These are phyloP conservation scores for Pythium pectinolyticum DNA, from an alignment of 352 stramenopile genomes.

Conservation along the genomic window DNA sequence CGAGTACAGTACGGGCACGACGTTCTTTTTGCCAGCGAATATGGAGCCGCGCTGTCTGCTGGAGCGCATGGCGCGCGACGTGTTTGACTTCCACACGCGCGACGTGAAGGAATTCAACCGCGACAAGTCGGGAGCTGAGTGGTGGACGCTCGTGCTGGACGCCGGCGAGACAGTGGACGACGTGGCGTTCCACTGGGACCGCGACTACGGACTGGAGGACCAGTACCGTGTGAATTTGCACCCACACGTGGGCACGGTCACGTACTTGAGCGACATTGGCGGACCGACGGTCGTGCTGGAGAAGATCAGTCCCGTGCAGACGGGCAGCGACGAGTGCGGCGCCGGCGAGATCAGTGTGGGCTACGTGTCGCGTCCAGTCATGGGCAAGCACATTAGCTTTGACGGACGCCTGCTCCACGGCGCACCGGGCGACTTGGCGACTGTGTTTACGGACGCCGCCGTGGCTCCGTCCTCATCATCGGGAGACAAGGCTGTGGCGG, in stretches of 20 bases:
- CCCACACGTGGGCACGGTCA: slow-evolving; percentile 69
- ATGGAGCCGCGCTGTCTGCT: slow-evolving; percentile 56
- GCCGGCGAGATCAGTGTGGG: slow-evolving; percentile 33
- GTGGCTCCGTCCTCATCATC: too few relatives aligned
- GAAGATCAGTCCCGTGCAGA: slow-evolving; percentile 36
- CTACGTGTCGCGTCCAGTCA: slow-evolving; percentile 33
- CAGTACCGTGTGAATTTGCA: slow-evolving; percentile 76
- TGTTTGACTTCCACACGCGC: slow-evolving; percentile 77
- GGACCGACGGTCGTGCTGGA: slow-evolving; percentile 52
- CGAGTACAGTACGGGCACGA: slow-evolving; percentile 57
- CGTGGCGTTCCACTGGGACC: slow-evolving; percentile 90
- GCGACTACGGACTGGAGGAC: slow-evolving; percentile 85
- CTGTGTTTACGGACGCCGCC: slow-evolving; percentile 25
- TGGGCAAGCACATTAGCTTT: slow-evolving; percentile 77
- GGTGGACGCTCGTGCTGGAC: slow-evolving; percentile 85
- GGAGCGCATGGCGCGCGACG: slow-evolving; percentile 68
- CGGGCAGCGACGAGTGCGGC: slow-evolving; percentile 38
- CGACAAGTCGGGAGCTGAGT: slow-evolving; percentile 75
- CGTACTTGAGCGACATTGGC: slow-evolving; percentile 58
- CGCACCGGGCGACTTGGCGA: slow-evolving; percentile 48
- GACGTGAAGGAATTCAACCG: slow-evolving; percentile 43
- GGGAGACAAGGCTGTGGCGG: slow-evolving; percentile 17
- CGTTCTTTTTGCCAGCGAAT: slow-evolving; percentile 55
- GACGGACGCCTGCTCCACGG: slow-evolving; percentile 65
- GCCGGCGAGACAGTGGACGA: slow-evolving; percentile 53